Evolutionary conservation across 2,329 filamentous ascomycete genomes (phyloP).

Genomic region (Aspergillus piperis): DNA sequence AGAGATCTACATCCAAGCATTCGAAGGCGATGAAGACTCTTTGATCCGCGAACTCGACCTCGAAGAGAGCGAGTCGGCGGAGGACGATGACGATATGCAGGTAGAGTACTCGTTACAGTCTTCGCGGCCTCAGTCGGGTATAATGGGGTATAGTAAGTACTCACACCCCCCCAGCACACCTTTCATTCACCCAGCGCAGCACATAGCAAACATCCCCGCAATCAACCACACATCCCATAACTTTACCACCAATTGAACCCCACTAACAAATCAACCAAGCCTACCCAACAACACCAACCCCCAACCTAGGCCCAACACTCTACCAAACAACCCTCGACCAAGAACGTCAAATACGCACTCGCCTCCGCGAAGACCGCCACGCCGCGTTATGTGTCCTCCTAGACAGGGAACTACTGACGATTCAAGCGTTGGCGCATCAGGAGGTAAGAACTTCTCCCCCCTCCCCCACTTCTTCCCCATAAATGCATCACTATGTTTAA

Average conservation of each 20-base stretch:
- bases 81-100: conserved; percentile 26
- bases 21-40: neutral
- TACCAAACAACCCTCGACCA: conserved; percentile 22
- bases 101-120: conserved; percentile 18
- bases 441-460: conserved; percentile 30
- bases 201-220: neutral
- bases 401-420: conserved; percentile 43
- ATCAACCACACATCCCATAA: too few species aligned
- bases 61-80: neutral
- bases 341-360: conserved; percentile 26
- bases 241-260: too few species aligned
- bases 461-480: neutral
- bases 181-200: neutral
- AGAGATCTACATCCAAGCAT: too few species aligned
- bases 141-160: neutral
- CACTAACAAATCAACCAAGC: neutral
- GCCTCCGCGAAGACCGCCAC: conserved; percentile 37
- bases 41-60: neutral
- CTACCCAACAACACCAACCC: neutral
- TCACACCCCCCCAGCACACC: neutral
- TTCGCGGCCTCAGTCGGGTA: neutral
- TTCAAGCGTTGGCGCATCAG: conserved; percentile 41
- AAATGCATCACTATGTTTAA: too few species aligned
- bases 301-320: neutral
- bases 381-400: conserved; percentile 41